Evolutionary conservation across 2,329 filamentous ascomycete genomes (phyloP), one percentile per base, ranked within the genome.

Genomic region (Stenocarpella maydis): DNA sequence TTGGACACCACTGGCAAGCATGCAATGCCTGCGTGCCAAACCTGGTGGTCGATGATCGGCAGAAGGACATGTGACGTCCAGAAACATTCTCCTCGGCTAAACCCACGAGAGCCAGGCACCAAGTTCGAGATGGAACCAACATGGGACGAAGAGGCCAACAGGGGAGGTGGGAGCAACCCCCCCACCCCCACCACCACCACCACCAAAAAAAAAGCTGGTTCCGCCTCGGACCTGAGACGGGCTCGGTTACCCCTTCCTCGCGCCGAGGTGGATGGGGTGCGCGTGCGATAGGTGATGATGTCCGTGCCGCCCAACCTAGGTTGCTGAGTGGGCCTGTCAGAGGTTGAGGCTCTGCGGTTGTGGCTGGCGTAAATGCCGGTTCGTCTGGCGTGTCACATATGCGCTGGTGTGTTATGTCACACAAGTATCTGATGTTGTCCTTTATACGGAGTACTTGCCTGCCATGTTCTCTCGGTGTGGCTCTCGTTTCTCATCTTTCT

Each of bases 261-360:
- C 41, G 41, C 41, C 47, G 26, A n/a, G 41, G 19, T 34, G n/a
- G 31, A 2, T 54, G 28, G 8, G 49, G n/a, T n/a, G n/a, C n/a
- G 45, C 39, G 54, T 26, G 26, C 8, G 26, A 61, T 7, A 37
- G 34, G 10, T 37, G 52, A 12, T 37, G 52, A 54, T 61, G 47
- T 47, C 58, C 58, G 47, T 61, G 47, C 19, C 58, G 41, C 58
- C 12, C n/a, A 61, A 61, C 58, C 58, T 61, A 47, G 47, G 41
- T 28, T 28, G 17, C 12, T 24, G 17, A 24, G 21, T 24, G 55
- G 41, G 26, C 43, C 37, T 28, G 43, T 28, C 37, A 68, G 31
- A 52, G n/a, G 34, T 41, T 68, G 65, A 63, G 65, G 65, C 65
- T 68, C 65, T 68, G 65, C 65, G 65, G 65, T 19, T 31, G 58